Conservation (phyloP, 805 yeast genomes). For the Lipomyces starkeyi region DNA sequence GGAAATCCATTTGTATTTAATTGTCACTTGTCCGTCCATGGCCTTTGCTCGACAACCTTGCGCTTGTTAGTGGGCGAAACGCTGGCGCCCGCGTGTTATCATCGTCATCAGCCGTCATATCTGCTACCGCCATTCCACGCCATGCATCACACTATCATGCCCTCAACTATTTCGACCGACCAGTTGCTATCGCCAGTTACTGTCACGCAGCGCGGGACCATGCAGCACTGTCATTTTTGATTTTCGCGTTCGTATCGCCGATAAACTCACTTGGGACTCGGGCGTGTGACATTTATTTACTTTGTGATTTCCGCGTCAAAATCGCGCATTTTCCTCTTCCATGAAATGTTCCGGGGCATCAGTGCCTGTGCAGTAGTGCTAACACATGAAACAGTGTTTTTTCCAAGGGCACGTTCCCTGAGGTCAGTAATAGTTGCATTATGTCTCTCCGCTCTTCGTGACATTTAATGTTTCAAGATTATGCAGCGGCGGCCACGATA, state of each 20-base stretch:
- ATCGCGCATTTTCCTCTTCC: neutral
- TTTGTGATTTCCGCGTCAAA: neutral
- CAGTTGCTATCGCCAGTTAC: neutral
- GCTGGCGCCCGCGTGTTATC: neutral
- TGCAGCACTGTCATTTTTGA: neutral
- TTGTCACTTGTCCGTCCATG: neutral
- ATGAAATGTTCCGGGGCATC: neutral
- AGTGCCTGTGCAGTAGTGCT: neutral
- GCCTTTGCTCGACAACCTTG: slow-evolving; percentile 1
- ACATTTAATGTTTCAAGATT: neutral
- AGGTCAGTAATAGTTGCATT: slow-evolving; percentile 43
- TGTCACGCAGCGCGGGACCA: neutral
- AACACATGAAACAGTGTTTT: slow-evolving; percentile 53
- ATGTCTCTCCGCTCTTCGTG: neutral
- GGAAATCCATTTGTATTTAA: neutral
- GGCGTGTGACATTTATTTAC: neutral
- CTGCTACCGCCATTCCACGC: neutral
- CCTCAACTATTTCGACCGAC: neutral
- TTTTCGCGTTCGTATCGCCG: neutral
- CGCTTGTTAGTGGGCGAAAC: neutral
- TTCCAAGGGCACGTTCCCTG: slow-evolving; percentile 90
- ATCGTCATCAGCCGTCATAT: neutral
- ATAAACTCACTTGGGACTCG: neutral
- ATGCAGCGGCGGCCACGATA: neutral
- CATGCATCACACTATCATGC: neutral